A percentile compares a stretch with the other conserved stretches of the same genome.
These are phyloP conservation scores for Mitragyna speciosa DNA, from an alignment of 257 asterid species.

Conservation along the genomic window DNA sequence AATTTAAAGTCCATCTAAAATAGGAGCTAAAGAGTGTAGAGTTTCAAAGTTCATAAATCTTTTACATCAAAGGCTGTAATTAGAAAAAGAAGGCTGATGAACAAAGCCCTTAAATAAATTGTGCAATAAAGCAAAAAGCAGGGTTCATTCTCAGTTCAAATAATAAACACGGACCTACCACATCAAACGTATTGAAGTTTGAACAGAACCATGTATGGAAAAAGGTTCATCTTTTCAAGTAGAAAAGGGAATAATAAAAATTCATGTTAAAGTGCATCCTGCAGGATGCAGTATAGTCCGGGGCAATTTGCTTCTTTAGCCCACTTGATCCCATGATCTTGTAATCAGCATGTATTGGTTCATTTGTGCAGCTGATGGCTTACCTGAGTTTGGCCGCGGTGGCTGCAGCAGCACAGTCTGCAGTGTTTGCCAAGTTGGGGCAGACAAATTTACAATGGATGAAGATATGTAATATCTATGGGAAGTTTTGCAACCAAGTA, in stretches of 20 bases:
- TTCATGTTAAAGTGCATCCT: background rate
- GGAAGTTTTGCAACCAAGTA: slow-evolving; percentile 74
- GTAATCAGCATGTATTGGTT: background rate
- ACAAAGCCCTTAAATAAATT: background rate
- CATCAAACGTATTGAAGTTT: background rate
- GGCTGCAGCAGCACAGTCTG: slow-evolving; percentile 68
- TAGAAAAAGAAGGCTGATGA: background rate
- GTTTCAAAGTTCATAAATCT: background rate
- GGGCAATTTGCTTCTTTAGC: background rate
- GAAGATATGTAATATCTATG: slow-evolving; percentile 65
- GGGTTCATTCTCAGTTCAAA: background rate
- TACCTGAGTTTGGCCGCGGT: slow-evolving; percentile 75
- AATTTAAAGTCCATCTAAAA: background rate
- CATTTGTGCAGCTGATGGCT: slow-evolving; percentile 58
- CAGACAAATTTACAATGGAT: slow-evolving; percentile 86
- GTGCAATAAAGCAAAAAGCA: background rate
- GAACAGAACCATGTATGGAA: background rate
- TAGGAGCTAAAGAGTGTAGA: background rate
- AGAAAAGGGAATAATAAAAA: background rate
- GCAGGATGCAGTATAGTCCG: background rate
- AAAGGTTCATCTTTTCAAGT: background rate
- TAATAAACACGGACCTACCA: background rate
- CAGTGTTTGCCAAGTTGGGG: slow-evolving; percentile 64
- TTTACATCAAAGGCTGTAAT: background rate
- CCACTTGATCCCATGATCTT: background rate